These are phyloP conservation scores for Talaromyces sp. DNA, from an alignment of 2,329 filamentous ascomycete species.

Conservation along the genomic window DNA sequence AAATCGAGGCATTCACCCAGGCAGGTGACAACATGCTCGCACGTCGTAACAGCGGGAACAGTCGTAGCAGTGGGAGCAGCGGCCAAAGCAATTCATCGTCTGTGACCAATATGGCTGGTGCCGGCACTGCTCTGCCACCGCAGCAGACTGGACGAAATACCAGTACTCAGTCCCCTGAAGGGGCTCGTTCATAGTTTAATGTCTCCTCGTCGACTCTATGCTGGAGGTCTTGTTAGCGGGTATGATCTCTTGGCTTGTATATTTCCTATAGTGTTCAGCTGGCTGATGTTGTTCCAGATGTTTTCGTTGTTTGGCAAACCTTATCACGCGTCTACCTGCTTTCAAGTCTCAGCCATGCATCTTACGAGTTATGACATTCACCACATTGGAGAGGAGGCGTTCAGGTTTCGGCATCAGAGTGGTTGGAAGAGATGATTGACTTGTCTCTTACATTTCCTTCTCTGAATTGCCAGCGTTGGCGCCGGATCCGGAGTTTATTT, in stretches of 20 bases:
- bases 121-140: conserved; percentile 25
- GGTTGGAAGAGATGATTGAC: conserved; percentile 1
- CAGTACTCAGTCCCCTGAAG: not conserved
- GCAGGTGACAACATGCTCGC: conserved; percentile 22
- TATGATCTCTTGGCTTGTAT: not conserved
- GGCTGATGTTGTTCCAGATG: not conserved
- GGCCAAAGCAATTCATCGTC: conserved; percentile 31
- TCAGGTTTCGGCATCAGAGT: conserved; percentile 8
- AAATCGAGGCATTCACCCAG: conserved; percentile 34
- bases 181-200: not conserved
- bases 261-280: not conserved
- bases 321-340: not conserved
- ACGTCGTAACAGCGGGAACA: conserved; percentile 22
- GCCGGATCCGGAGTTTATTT: conserved; percentile 16
- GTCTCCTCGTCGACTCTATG: not conserved
- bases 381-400: not conserved
- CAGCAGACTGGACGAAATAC: conserved; percentile 8
- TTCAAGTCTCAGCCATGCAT: not conserved
- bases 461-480: conserved; percentile 17
- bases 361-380: conserved; percentile 1
- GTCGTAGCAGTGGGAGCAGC: conserved; percentile 33
- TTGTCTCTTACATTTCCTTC: conserved; percentile 1
- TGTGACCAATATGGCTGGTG: conserved; percentile 25
- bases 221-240: not conserved
- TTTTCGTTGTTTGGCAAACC: not conserved